Evolutionary conservation across 768 basidiomycete species (phyloP), one percentile per base, ranked within the genome.

Genomic region (Amanita fuliginea): DNA sequence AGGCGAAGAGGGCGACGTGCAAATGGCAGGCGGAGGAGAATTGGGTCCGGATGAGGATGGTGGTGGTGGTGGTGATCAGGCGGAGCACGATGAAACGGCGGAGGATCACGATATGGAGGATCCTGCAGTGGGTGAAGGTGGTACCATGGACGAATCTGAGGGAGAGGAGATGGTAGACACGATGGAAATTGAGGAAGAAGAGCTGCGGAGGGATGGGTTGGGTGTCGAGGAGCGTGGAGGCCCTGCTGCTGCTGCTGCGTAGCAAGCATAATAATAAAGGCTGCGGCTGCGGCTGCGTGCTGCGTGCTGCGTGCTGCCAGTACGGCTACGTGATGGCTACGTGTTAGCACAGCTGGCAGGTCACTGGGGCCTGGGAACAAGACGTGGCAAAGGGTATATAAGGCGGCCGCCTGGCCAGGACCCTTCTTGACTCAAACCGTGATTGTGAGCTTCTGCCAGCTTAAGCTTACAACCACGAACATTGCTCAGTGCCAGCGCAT

Each of bases 151-250:
- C 39, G 68, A 66, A 13, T 63, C 62, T 13, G 66, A 58, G 10
- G 67, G 50, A 3, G 67, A 65, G 48, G 69, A 71, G 45, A 49
- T 62, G 42, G 64, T 67, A 56, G 69, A 81, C 52, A 51, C 62
- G 34, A 66, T 73, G 55, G 65, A 65, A 4, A 51, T 75, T 7
- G 76, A 78, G 51, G 57, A 67, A n/a, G 67, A 72, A 37, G 75
- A 74, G 51, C 37, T 71, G 32, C 57, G 47, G 51, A 60, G 45
- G 47, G 76, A 77, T 57, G 61, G 61, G 0, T 53, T 55, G 32
- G 70, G 64, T 9, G 55, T 71, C 24, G 74, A 74, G 2, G 65
- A 64, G 42, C 47, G n/a, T n/a, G n/a, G 42, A 22, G 11, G 41
- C 24, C 6, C 24, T 9, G 8, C 28, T 28, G 28, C 9, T 9